Evolutionary conservation across 2,329 filamentous ascomycete species (phyloP).

Genomic region (Diaporthe vaccinii): DNA sequence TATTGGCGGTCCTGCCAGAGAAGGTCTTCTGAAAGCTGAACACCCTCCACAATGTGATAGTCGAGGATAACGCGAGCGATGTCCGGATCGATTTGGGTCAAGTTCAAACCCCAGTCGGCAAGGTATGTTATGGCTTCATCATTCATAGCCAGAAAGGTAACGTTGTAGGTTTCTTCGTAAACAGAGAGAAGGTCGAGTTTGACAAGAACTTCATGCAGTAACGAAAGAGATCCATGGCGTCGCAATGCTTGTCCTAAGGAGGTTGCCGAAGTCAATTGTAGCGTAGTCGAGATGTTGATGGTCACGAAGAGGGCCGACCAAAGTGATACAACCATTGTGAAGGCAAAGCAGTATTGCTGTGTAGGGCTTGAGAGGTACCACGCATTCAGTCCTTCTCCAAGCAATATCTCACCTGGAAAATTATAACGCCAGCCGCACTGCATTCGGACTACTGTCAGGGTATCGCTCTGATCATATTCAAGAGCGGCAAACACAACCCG

Average conservation of each 20-base stretch:
- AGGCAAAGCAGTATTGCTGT: neutral
- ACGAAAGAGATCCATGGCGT: slow-evolving; percentile 1
- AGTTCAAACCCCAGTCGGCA: slow-evolving; percentile 10
- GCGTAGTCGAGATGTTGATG: neutral
- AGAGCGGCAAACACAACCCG: slow-evolving; percentile 1
- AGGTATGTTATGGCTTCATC: slow-evolving; percentile 3
- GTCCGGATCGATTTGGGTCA: neutral
- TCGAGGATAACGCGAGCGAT: neutral
- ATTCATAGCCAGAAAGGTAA: slow-evolving; percentile 4
- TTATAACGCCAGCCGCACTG: neutral
- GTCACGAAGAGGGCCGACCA: neutral
- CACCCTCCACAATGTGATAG: neutral
- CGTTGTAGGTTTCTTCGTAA: neutral
- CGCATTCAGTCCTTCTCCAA: neutral
- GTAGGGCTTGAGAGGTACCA: neutral
- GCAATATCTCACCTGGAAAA: neutral
- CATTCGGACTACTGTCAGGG: neutral
- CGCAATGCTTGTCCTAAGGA: neutral
- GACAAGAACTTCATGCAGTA: neutral
- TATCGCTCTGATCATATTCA: neutral
- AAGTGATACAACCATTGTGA: neutral
- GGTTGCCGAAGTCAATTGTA: neutral
- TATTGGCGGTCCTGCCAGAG: neutral
- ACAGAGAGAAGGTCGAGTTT: neutral
- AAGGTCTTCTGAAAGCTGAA: slow-evolving; percentile 12